Conservation (phyloP, 2,329 filamentous ascomycete genomes). For the Cordyceps pruinosa region DNA sequence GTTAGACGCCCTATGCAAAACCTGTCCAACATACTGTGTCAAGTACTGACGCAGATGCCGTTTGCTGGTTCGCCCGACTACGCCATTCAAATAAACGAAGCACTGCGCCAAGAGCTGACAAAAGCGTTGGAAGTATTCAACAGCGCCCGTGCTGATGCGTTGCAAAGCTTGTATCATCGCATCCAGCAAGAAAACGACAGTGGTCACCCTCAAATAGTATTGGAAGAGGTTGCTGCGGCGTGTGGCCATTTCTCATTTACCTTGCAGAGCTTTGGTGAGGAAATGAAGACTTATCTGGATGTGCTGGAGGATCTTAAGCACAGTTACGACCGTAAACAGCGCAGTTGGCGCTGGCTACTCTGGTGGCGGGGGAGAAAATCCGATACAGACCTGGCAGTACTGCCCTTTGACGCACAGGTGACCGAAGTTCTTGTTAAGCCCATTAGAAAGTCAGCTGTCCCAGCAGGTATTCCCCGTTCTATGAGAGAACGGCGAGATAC, state of each 20-base stretch:
- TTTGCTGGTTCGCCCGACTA: conserved; percentile 61
- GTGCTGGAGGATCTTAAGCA: conserved; percentile 76
- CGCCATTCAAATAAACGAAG: conserved; percentile 62
- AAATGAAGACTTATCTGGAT: conserved; percentile 71
- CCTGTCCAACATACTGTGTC: conserved; percentile 72
- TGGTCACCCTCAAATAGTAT: conserved; percentile 70
- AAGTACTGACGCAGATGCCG: conserved; percentile 74
- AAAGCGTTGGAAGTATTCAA: conserved; percentile 71
- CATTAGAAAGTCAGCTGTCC: conserved; percentile 41
- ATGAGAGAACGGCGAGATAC: conserved; percentile 41
- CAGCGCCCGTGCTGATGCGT: conserved; percentile 61
- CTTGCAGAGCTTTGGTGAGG: conserved; percentile 77
- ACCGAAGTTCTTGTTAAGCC: conserved; percentile 29
- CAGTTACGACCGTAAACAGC: conserved; percentile 51
- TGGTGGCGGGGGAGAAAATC: conserved; percentile 50
- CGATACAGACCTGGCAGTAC: conserved; percentile 11
- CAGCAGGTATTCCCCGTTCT: conserved; percentile 41
- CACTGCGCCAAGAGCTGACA: conserved; percentile 67
- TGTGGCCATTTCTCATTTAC: conserved; percentile 91
- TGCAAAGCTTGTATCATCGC: conserved; percentile 67
- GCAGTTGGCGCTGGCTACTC: conserved; percentile 71
- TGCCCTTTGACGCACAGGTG: conserved; percentile 25
- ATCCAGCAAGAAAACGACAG: conserved; percentile 59
- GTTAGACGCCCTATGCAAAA: conserved; percentile 88
- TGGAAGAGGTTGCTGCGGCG: conserved; percentile 86